Percentiles rank a stretch among this genome's conserved stretches.
Conservation (phyloP, 2,329 filamentous ascomycete species). For the Pestalotiopsis sp. region DNA sequence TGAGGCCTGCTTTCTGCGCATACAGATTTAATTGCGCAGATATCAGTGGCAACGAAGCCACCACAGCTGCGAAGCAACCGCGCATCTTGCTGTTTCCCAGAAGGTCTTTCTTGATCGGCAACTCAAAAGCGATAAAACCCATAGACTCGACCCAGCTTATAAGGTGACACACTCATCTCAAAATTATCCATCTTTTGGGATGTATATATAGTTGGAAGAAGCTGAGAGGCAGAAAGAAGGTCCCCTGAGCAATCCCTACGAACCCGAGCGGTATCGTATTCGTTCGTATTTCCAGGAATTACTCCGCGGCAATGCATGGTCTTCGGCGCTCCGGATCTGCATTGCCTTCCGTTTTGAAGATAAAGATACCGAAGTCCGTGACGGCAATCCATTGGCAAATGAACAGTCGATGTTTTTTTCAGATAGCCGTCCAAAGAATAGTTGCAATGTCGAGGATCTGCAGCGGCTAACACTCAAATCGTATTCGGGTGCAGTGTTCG, state of each 20-base stretch:
- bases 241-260: too few species aligned
- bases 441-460: not conserved
- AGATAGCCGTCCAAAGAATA: not conserved
- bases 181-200: too few species aligned
- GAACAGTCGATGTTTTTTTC: not conserved
- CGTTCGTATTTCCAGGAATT: not conserved
- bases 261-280: too few species aligned
- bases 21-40: slow-evolving; percentile 46
- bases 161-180: not conserved
- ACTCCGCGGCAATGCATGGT: not conserved
- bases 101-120: too few species aligned
- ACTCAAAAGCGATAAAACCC: not conserved
- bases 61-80: slow-evolving; percentile 23
- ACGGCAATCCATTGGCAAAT: slow-evolving; percentile 9
- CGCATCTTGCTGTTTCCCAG: slow-evolving; percentile 22
- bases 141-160: not conserved
- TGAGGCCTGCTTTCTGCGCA: slow-evolving; percentile 53
- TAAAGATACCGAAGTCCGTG: not conserved
- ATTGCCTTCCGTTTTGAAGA: not conserved
- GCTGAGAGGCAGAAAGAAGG: too few species aligned
- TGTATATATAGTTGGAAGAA: too few species aligned
- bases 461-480: slow-evolving; percentile 8
- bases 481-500: slow-evolving; percentile 4
- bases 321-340: not conserved
- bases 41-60: slow-evolving; percentile 30